phyloP scores from a whole-genome alignment of 2,329 filamentous ascomycete genomes.

The Stagonosporopsis rhizophila region DNA sequence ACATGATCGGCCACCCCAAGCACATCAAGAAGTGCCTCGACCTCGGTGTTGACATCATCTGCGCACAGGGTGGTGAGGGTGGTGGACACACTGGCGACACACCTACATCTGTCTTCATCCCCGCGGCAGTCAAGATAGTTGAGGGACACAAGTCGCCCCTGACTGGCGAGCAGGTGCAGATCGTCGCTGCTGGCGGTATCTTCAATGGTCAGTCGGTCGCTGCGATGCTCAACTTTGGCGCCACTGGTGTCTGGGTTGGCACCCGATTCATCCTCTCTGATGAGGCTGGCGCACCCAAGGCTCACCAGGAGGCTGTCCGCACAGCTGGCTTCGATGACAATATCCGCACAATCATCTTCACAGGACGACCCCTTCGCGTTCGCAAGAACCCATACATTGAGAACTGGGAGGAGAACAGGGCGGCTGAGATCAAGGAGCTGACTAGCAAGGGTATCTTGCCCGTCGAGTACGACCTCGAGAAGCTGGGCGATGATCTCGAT shows the following conservation, averaged over 20 bases:
- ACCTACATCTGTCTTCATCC: conserved; percentile 90
- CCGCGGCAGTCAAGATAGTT: conserved; percentile 83
- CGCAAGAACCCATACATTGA: conserved; percentile 91
- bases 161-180: conserved; percentile 85
- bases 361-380: conserved; percentile 90
- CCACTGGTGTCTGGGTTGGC: conserved; percentile 92
- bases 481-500: conserved; percentile 68
- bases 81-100: conserved; percentile 96
- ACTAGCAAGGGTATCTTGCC: conserved; percentile 89
- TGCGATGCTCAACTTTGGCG: conserved; percentile 90
- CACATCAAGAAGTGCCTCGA: conserved; percentile 96
- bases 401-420: conserved; percentile 95
- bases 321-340: conserved; percentile 96
- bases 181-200: conserved; percentile 92
- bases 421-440: conserved; percentile 88
- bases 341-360: conserved; percentile 97
- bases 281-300: conserved; percentile 90
- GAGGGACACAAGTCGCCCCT: conserved; percentile 84
- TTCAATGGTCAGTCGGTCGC: conserved; percentile 92
- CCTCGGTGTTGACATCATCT: conserved; percentile 90
- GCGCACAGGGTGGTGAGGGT: conserved; percentile 96
- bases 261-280: conserved; percentile 94
- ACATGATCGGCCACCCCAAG: conserved; percentile 99
- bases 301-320: conserved; percentile 93
- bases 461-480: conserved; percentile 93